phyloP scores from a whole-genome alignment of 768 basidiomycete genomes.

The Termitomyces sp. region DNA sequence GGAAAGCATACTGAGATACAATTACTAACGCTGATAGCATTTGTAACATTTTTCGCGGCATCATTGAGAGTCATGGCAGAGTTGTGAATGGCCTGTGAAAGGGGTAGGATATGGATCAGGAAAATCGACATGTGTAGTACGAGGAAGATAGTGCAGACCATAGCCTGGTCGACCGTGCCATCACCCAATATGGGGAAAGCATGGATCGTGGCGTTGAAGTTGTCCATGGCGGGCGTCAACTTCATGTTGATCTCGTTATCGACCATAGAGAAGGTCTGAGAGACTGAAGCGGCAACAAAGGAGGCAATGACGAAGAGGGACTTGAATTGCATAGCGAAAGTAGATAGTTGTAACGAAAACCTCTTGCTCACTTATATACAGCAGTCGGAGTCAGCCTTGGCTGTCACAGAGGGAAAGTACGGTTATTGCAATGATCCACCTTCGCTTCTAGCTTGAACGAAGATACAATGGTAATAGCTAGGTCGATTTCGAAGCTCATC shows the following conservation, averaged over 20 bases:
- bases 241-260: not conserved
- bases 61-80: not conserved
- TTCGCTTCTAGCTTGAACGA: too few species aligned
- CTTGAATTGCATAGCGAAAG: not conserved
- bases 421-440: not conserved
- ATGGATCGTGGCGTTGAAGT: not conserved
- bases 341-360: too few species aligned
- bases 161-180: not conserved
- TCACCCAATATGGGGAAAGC: not conserved
- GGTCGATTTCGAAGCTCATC: not conserved
- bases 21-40: not conserved
- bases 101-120: not conserved
- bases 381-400: not conserved
- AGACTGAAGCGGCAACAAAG: not conserved
- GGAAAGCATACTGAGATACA: not conserved
- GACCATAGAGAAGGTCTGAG: not conserved
- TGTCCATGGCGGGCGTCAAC: not conserved
- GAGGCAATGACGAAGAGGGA: not conserved
- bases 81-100: not conserved
- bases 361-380: too few species aligned
- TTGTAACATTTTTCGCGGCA: not conserved
- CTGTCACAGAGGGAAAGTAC: not conserved
- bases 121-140: not conserved
- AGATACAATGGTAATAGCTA: not conserved
- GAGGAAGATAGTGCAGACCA: not conserved